Evolutionary conservation across 2,329 filamentous ascomycete genomes (phyloP).

Genomic region (Aspergillus caelatus): DNA sequence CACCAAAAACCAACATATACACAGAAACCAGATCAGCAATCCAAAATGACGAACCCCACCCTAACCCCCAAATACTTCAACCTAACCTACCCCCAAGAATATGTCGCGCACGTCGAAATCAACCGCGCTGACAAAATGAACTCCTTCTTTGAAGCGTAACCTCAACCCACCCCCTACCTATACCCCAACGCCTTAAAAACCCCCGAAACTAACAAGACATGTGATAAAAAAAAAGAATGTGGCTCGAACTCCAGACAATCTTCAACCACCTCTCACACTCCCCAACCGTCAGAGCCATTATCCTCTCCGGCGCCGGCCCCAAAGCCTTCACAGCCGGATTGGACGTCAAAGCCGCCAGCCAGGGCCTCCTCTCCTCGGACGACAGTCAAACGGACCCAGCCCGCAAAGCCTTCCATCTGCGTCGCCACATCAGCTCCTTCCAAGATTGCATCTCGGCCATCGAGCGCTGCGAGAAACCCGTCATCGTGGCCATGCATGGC

Average conservation of each 20-base stretch:
- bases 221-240: slow-evolving; percentile 61
- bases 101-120: slow-evolving; percentile 89
- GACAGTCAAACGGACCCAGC: slow-evolving; percentile 57
- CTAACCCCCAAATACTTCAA: slow-evolving; percentile 63
- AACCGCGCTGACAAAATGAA: slow-evolving; percentile 87
- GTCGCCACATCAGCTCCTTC: slow-evolving; percentile 75
- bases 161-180: too few species aligned
- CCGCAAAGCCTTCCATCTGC: slow-evolving; percentile 63
- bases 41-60: slow-evolving; percentile 25
- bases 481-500: slow-evolving; percentile 80
- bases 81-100: slow-evolving; percentile 69
- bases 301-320: slow-evolving; percentile 80
- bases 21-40: neutral
- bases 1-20: neutral
- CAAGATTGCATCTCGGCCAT: slow-evolving; percentile 75
- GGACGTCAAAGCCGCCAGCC: slow-evolving; percentile 73
- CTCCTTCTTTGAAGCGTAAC: slow-evolving; percentile 72
- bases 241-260: slow-evolving; percentile 74
- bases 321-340: slow-evolving; percentile 84
- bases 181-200: neutral
- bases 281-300: slow-evolving; percentile 71
- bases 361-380: slow-evolving; percentile 50
- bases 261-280: slow-evolving; percentile 74
- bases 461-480: slow-evolving; percentile 89
- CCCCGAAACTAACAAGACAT: neutral